Conservation (phyloP, 441 rosid species). For the Pelargonium myrrhifolium region DNA sequence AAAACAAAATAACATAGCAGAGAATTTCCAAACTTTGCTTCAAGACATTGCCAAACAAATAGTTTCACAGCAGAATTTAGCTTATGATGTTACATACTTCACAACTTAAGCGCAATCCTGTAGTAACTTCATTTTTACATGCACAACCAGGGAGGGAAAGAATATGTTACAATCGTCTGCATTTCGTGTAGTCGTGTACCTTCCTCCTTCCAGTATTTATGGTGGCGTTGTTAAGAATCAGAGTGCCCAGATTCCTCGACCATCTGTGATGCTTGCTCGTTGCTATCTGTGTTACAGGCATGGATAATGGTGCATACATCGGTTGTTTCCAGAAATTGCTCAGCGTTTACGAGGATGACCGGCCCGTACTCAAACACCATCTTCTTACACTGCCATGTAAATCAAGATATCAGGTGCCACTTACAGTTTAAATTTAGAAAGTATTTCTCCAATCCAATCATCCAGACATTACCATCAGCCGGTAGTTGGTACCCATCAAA, state of each 20-base stretch:
- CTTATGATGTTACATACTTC: neutral
- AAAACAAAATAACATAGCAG: too few relatives aligned
- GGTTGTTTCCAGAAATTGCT: conserved; percentile 19
- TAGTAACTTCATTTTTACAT: neutral
- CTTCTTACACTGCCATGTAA: conserved; percentile 24
- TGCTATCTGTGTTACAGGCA: neutral
- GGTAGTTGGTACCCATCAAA: neutral
- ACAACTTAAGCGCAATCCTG: neutral
- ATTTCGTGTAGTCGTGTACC: neutral
- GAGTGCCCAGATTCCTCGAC: neutral
- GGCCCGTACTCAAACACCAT: conserved; percentile 26
- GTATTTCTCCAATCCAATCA: too few relatives aligned
- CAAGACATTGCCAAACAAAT: neutral
- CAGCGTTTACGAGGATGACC: conserved; percentile 16
- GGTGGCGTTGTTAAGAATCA: neutral
- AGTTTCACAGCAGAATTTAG: neutral
- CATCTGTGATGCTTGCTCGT: neutral
- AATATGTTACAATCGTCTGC: conserved; percentile 2
- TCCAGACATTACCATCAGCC: too few relatives aligned
- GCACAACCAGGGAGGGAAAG: neutral
- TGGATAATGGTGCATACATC: conserved; percentile 18
- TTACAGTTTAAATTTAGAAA: too few relatives aligned
- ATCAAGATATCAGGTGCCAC: neutral
- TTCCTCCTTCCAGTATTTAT: neutral
- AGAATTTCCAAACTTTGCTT: neutral